Evolutionary conservation across 768 basidiomycete species (phyloP), one percentile per base, ranked within the genome.

Genomic region (Pulveroboletus sp.): DNA sequence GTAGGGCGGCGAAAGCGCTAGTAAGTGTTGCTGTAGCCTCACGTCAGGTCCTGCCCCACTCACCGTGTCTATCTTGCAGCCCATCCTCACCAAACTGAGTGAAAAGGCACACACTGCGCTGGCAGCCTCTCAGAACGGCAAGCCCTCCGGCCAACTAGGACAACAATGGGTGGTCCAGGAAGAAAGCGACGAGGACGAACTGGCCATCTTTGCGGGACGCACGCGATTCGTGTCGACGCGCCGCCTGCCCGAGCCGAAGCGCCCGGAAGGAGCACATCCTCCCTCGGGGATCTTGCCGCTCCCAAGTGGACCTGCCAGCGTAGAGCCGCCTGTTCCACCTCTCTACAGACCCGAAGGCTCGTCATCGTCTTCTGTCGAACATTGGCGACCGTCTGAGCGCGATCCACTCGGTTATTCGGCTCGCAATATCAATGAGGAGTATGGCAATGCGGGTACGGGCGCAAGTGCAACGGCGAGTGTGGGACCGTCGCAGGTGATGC

Each of bases 101-200:
- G 85, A 86, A 43, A 88, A 87, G 67, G 87, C 85, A 0, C 79
- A 76, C n/a, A 61, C 68, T 33, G 80, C 81, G 10, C 66, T 87
- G 2, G 67, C 72, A 9, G 53, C 69, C 1, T 76, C 73, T 10
- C 64, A 64, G 32, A 70, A 56, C 20, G 76, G 75, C 34, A 60
- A 70, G 7, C 44, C 62, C 0, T 56, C 64, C 9, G 39, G 59
- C 1, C 52, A 43, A 52, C 53, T 48, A 61, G 71, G 78, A 6
- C 59, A 74, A 17, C 64, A 74, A 4, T 82, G 80, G 83, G 71
- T 66, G 32, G 66, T 82, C 55, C 76, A 79, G 45, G 69, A 75
- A 48, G 79, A 80, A 41, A 74, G 74, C 11, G 71, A 67, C 1
- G 83, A 62, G 17, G 86, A 88, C 49, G 86, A 85, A 52, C 70